Conservation (phyloP, 441 rosid genomes). For the Geranium incanum region DNA sequence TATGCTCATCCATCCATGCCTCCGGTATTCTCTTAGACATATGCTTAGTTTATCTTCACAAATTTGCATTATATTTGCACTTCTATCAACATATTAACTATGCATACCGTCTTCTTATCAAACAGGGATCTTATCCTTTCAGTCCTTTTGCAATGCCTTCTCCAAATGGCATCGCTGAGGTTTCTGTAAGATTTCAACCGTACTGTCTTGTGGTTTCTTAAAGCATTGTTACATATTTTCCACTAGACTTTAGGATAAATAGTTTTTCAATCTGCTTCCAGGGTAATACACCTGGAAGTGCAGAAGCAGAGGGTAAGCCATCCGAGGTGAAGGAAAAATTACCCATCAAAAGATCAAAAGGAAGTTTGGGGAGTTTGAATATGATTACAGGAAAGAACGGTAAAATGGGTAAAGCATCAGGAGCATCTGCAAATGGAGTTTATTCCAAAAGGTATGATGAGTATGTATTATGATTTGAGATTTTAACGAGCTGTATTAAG, state of each 20-base stretch:
- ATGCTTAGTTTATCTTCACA: conserved; percentile 15
- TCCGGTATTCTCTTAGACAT: conserved; percentile 45
- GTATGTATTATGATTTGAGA: not conserved
- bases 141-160: conserved; percentile 90
- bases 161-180: conserved; percentile 82
- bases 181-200: conserved; percentile 45
- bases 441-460: conserved; percentile 66
- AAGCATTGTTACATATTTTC: not conserved
- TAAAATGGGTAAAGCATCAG: conserved; percentile 59
- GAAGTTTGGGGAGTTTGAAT: conserved; percentile 90
- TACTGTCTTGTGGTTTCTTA: conserved; percentile 17
- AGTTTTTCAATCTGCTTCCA: conserved; percentile 28
- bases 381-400: conserved; percentile 74
- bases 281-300: conserved; percentile 57
- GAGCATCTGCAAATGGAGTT: conserved; percentile 70
- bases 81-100: conserved; percentile 15
- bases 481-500: not conserved
- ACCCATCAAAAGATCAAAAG: conserved; percentile 94
- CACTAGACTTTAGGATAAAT: not conserved
- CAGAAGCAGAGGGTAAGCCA: conserved; percentile 65
- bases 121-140: conserved; percentile 88
- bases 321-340: conserved; percentile 81
- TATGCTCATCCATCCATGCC: conserved; percentile 84
- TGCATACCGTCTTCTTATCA: conserved; percentile 20
- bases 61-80: conserved; percentile 8